Conservation (phyloP, 2,329 filamentous ascomycete species). For the Botrytis byssoidea region DNA sequence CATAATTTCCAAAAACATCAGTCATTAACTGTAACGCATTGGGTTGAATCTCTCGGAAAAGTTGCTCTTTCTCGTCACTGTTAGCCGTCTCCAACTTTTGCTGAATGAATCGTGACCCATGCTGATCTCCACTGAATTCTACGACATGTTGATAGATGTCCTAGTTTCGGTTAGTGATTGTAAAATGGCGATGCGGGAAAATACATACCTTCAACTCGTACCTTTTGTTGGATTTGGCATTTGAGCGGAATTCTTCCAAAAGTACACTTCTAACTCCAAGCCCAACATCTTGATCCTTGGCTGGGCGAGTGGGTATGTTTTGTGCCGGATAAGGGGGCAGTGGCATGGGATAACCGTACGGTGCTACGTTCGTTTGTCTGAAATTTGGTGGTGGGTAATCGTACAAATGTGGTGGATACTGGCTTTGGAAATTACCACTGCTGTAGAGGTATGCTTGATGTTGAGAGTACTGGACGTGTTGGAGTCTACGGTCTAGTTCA, state of each 20-base stretch:
- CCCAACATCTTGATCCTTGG: conserved; percentile 40
- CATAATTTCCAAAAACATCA: conserved; percentile 97
- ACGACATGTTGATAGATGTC: conserved; percentile 86
- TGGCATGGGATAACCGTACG: conserved; percentile 40
- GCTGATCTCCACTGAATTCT: conserved; percentile 93
- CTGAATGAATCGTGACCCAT: conserved; percentile 94
- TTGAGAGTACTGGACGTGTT: conserved; percentile 33
- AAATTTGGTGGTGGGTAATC: conserved; percentile 43
- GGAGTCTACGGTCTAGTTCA: conserved; percentile 36
- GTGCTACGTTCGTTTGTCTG: conserved; percentile 38
- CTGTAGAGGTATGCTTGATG: conserved; percentile 40
- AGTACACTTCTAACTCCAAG: conserved; percentile 66
- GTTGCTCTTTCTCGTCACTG: conserved; percentile 89
- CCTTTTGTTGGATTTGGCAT: conserved; percentile 66
- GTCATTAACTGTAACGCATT: conserved; percentile 90
- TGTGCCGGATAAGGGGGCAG: conserved; percentile 33
- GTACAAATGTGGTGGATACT: conserved; percentile 43
- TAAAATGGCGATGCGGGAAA: conserved; percentile 2
- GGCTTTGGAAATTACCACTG: conserved; percentile 40
- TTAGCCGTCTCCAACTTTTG: conserved; percentile 88
- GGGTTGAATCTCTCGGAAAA: conserved; percentile 82
- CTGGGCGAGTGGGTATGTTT: conserved; percentile 35
- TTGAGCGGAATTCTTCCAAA: conserved; percentile 76
- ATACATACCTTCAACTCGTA: conserved; percentile 71
- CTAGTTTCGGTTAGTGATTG: conserved; percentile 40